Conservation (phyloP, 75 land plant genomes). For the Larix kaempferi region DNA sequence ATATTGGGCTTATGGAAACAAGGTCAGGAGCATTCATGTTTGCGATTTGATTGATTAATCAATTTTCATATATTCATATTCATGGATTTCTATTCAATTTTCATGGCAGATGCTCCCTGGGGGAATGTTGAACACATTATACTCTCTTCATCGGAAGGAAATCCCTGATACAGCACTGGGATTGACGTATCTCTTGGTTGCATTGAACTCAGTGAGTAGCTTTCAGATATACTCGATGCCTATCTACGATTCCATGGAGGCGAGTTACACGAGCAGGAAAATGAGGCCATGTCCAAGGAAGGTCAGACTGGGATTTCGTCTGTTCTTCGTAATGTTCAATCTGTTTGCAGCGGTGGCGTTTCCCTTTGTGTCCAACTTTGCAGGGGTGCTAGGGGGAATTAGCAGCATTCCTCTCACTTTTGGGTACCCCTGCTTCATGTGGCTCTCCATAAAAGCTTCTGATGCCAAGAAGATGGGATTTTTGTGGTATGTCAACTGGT, state of each 20-base stretch:
- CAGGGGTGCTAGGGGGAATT: slow-evolving; percentile 32
- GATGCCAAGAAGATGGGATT: slow-evolving; percentile 24
- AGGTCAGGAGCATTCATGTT: slow-evolving; percentile 33
- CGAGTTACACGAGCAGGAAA: slow-evolving; percentile 20
- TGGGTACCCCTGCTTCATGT: slow-evolving; percentile 39
- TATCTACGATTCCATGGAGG: slow-evolving; percentile 32
- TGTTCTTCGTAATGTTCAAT: slow-evolving; percentile 20
- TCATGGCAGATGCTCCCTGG: slow-evolving; percentile 27
- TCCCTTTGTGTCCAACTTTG: slow-evolving; percentile 28
- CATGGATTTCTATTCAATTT: neutral
- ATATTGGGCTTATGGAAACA: slow-evolving; percentile 84
- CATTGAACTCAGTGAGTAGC: slow-evolving; percentile 30
- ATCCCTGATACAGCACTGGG: slow-evolving; percentile 15
- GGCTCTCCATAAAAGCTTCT: slow-evolving; percentile 29
- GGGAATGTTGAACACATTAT: slow-evolving; percentile 24
- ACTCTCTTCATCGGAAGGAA: slow-evolving; percentile 15
- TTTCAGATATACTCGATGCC: slow-evolving; percentile 46
- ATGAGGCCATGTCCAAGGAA: slow-evolving; percentile 11
- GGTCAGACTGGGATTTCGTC: slow-evolving; percentile 16
- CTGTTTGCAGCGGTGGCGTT: slow-evolving; percentile 32
- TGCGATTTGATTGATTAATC: neutral
- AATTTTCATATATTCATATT: no score
- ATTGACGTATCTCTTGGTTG: slow-evolving; percentile 22
- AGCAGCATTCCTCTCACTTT: slow-evolving; percentile 30
- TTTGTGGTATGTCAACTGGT: slow-evolving; percentile 37